These are phyloP conservation scores for Cryptosporidium andersoni DNA, from an alignment of 169 alveolate genomes.

Conservation along the genomic window DNA sequence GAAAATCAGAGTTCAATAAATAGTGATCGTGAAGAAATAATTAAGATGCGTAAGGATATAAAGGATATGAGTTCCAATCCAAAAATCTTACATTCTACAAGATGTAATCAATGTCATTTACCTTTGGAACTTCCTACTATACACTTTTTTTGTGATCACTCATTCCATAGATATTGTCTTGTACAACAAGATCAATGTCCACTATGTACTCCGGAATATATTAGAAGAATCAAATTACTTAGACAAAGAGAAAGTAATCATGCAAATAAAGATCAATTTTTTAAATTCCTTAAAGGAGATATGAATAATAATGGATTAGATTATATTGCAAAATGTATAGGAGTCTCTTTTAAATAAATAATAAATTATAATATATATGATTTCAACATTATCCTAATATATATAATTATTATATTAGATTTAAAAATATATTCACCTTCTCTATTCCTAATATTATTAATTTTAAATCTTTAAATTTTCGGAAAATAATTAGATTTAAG, in stretches of 20 bases:
- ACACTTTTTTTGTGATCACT: conserved; percentile 62
- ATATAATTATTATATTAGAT: no score
- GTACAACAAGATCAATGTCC: conserved; percentile 57
- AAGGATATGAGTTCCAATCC: conserved; percentile 20
- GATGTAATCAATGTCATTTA: conserved; percentile 60
- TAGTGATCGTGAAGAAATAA: conserved; percentile 23
- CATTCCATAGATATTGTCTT: conserved; percentile 66
- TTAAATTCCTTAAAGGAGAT: conserved; percentile 53
- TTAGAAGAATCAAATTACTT: conserved; percentile 27
- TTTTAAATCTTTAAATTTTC: no score
- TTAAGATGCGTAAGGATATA: conserved; percentile 30
- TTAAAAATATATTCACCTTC: no score
- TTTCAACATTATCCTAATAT: neutral
- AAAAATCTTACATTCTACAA: conserved; percentile 21
- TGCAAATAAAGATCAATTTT: conserved; percentile 49
- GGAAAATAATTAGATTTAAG: no score
- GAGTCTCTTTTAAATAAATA: conserved; percentile 46
- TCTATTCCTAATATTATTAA: no score
- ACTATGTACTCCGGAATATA: conserved; percentile 29
- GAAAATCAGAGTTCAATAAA: conserved; percentile 30
- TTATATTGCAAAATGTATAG: conserved; percentile 49
- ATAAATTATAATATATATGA: neutral
- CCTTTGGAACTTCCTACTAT: conserved; percentile 54
- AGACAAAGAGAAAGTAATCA: conserved; percentile 57
- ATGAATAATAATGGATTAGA: conserved; percentile 50